Base-by-base conservation (phyloP, 2,329 filamentous ascomycete species). In the Daldinia sp. region DNA sequence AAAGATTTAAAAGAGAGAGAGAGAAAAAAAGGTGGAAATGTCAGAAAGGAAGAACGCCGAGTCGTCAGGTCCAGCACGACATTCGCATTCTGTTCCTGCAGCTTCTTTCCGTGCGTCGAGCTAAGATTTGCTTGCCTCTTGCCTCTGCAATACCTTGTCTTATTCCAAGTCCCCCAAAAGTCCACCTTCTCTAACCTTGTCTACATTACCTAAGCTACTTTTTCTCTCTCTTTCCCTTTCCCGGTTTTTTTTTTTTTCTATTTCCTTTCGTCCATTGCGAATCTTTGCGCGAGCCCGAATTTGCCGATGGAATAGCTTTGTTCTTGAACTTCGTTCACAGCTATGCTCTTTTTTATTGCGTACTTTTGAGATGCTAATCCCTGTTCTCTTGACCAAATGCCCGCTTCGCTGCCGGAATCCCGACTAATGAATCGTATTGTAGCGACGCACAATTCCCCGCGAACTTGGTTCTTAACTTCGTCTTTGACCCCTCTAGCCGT, bases 401-500 rank as follows among this genome's bases (percentile, higher is more conserved):
- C 69, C 23, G 56, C 63, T 66, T 55, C 63, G 58, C 51, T 52
- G 47, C 62, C 61, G 54, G 63, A 62, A 50, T 52, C 55, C 58
- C 61, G 64, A 75, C 75, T 78, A 72, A 77, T 77, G 75, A 75
- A 73, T 67, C 72, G 70, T 55, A 71, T 77, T 55, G 71, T 78
- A 87, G 85, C 87, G 65, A 88, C 86, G 19, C 86, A 89, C 76
- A 89, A 89, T 73, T 89, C 86, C 29, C 93, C 94, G 51, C 90
- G 94, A 73, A 92, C 94, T 72, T 98, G 95, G 95, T 89, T 99
- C 74, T 82, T 99, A 68, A 97, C 94, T 9, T 90, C 92, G 61
- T 92, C 92, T 30, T 86, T 94, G 63, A 94, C 93, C 32, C 93
- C 94, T 10, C 85, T 97, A 67, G 90, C 90, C 55, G 90, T 97